These are phyloP conservation scores for Komagataella populi DNA, from an alignment of 805 yeast genomes.

Conservation along the genomic window DNA sequence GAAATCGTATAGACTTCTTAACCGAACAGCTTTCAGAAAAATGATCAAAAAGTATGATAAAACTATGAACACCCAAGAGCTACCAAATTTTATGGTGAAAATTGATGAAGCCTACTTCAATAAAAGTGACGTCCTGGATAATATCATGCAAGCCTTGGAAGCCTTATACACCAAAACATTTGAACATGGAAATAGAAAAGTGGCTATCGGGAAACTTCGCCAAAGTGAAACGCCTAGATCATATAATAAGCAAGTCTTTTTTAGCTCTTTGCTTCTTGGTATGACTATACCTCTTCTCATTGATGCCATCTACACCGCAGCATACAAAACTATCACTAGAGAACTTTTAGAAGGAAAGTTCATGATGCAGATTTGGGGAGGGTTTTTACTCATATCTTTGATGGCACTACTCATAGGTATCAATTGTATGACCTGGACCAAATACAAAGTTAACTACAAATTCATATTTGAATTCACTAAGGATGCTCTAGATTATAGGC, in stretches of 20 bases:
- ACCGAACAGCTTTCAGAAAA: constrained; percentile 82
- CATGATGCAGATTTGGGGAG: constrained; percentile 85
- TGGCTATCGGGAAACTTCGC: constrained; percentile 57
- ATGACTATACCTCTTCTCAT: constrained; percentile 54
- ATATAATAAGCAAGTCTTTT: constrained; percentile 36
- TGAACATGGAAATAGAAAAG: constrained; percentile 60
- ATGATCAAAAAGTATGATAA: constrained; percentile 88
- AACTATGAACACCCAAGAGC: constrained; percentile 30
- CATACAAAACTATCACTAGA: constrained; percentile 20
- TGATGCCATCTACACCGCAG: constrained; percentile 35
- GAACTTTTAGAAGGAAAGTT: constrained; percentile 40
- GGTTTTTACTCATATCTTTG: constrained; percentile 58
- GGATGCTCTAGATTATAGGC: constrained; percentile 49
- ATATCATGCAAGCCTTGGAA: constrained; percentile 47
- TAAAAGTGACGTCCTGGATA: constrained; percentile 54
- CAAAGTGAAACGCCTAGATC: constrained; percentile 23
- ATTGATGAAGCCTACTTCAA: constrained; percentile 46
- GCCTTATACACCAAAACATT: constrained; percentile 51
- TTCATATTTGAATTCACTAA: constrained; percentile 84
- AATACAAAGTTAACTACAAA: constrained; percentile 71
- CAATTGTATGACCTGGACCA: constrained; percentile 62
- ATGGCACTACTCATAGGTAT: constrained; percentile 50
- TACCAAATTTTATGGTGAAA: constrained; percentile 38
- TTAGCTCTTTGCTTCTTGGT: constrained; percentile 61
- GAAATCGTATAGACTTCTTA: constrained; percentile 58